Conservation (phyloP, 176 grass and related monocot species). For the Bonia amplexicaulis region DNA sequence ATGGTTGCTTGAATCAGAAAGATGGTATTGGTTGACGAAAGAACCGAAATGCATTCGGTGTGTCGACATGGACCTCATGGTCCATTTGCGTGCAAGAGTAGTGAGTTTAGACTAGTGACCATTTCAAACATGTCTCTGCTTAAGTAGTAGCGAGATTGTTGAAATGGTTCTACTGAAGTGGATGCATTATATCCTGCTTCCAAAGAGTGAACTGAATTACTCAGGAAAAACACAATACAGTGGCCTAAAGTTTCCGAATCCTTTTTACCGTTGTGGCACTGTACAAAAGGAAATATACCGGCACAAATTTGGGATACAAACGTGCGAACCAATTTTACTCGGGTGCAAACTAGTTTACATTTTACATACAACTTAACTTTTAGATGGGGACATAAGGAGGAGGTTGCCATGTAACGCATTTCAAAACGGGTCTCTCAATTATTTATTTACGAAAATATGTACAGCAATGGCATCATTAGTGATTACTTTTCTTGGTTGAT, state of each 20-base stretch:
- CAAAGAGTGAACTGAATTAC: constrained; percentile 2
- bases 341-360: background rate
- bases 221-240: background rate
- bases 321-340: background rate
- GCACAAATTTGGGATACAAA: background rate
- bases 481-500: constrained; percentile 26
- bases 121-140: background rate
- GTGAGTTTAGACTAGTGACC: background rate
- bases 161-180: background rate
- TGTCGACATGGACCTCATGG: background rate
- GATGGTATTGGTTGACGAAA: background rate
- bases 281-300: background rate
- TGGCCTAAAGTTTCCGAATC: background rate
- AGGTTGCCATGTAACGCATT: background rate
- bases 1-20: background rate
- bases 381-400: background rate
- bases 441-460: background rate
- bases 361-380: background rate
- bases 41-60: background rate
- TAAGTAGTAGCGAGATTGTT: background rate
- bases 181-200: background rate
- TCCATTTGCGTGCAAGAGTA: background rate
- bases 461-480: background rate
- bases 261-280: background rate
- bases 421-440: background rate